Percentiles rank a stretch among this genome's conserved stretches.
Conservation (phyloP, 208 protist genomes). For the Trypanosoma lewisi region DNA sequence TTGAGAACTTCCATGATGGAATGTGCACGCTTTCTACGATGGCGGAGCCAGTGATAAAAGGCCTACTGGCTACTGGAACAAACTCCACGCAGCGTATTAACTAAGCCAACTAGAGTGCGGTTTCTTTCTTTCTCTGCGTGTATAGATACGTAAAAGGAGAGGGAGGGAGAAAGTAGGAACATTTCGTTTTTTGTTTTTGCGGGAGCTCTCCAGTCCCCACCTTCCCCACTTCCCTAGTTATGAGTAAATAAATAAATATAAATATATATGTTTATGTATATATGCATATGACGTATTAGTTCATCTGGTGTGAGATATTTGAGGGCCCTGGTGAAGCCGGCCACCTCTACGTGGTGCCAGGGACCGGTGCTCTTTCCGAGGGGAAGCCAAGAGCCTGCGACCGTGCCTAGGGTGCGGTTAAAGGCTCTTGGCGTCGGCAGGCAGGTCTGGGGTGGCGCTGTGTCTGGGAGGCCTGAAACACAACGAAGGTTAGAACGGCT, state of each 20-base stretch:
- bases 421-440: too few species aligned
- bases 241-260: background rate
- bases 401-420: too few species aligned
- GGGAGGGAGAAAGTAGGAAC: background rate
- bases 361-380: too few species aligned
- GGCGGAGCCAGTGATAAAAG: background rate
- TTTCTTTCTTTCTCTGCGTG: conserved; percentile 18
- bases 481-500: too few species aligned
- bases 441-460: too few species aligned
- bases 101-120: background rate
- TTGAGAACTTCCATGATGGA: conserved; percentile 14
- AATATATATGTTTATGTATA: background rate
- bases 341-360: too few species aligned
- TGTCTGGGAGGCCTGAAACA: too few species aligned
- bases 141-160: too few species aligned
- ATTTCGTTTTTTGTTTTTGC: too few species aligned
- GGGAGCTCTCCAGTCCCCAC: background rate
- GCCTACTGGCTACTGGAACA: background rate
- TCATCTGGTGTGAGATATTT: too few species aligned
- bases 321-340: too few species aligned
- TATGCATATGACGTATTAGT: background rate
- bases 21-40: background rate
- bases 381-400: too few species aligned
- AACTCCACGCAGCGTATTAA: conserved; percentile 4
- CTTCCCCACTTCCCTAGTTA: background rate